Evolutionary conservation across 495 filamentous ascomycete genomes (phyloP).

Genomic region (Letharia lupina): DNA sequence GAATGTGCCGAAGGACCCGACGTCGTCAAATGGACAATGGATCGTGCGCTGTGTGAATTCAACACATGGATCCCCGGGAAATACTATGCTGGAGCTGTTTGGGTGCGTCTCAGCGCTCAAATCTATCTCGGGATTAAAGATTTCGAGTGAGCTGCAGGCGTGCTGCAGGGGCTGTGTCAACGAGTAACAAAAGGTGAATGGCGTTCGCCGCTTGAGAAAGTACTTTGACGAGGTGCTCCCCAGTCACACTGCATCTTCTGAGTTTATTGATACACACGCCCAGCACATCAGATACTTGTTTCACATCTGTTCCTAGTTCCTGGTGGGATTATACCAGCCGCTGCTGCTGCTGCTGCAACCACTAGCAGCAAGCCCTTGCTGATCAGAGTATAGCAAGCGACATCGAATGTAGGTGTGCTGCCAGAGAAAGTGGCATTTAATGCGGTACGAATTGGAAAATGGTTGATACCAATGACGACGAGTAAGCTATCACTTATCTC

Average conservation of each 20-base stretch:
- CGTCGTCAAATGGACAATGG: constrained; percentile 1
- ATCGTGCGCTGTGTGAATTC: constrained; percentile 1
- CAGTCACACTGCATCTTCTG: constrained; percentile 3
- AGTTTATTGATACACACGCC: too few species aligned
- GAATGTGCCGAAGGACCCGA: background rate
- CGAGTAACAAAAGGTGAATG: constrained; percentile 50
- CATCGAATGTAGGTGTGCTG: too few species aligned
- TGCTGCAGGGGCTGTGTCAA: constrained; percentile 53
- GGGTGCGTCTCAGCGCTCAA: constrained; percentile 69
- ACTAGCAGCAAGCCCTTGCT: too few species aligned
- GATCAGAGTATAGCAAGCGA: too few species aligned
- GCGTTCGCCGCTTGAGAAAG: constrained; percentile 2
- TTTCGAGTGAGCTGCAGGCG: constrained; percentile 61
- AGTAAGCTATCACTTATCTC: too few species aligned
- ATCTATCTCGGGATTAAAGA: constrained; percentile 68
- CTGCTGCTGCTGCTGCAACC: too few species aligned
- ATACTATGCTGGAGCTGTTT: constrained; percentile 40
- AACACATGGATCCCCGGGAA: constrained; percentile 15
- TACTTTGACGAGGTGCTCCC: background rate
- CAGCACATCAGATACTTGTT: too few species aligned
- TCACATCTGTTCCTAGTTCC: too few species aligned
- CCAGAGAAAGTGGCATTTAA: too few species aligned
- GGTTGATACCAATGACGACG: too few species aligned
- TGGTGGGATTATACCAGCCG: too few species aligned
- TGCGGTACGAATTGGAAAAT: too few species aligned